phyloP scores from a whole-genome alignment of 1,139 yeast species.

The Geotrichum phurueaensis region DNA sequence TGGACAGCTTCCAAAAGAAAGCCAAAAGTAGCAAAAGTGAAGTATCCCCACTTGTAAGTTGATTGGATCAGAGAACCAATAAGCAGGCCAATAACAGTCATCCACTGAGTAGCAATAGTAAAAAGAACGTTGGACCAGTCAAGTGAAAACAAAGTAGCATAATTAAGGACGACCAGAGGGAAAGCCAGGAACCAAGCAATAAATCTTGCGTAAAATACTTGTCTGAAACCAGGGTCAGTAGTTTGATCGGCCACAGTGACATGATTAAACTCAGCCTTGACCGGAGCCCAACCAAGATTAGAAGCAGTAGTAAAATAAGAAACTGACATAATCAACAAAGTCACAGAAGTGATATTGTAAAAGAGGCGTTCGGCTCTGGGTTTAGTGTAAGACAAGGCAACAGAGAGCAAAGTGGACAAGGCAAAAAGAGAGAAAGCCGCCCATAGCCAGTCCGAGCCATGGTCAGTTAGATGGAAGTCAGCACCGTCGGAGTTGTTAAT shows the following conservation, averaged over 20 bases:
- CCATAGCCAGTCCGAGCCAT: conserved; percentile 71
- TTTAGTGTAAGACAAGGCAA: conserved; percentile 37
- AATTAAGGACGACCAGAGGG: conserved; percentile 48
- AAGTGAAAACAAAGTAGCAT: conserved; percentile 44
- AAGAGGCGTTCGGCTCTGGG: conserved; percentile 41
- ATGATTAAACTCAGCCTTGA: conserved; percentile 52
- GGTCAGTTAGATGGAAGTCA: conserved; percentile 49
- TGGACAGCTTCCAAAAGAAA: conserved; percentile 25
- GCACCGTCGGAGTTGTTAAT: conserved; percentile 42
- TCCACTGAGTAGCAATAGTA: conserved; percentile 44
- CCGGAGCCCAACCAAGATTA: conserved; percentile 56
- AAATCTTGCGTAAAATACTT: conserved; percentile 58
- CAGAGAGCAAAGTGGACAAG: conserved; percentile 41
- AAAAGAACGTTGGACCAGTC: conserved; percentile 37
- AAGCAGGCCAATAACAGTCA: conserved; percentile 49
- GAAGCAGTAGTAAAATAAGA: conserved; percentile 62
- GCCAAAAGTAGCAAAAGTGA: conserved; percentile 38
- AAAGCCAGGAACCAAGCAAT: conserved; percentile 64
- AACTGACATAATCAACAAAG: conserved; percentile 44
- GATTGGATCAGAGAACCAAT: conserved; percentile 51
- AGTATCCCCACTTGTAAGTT: conserved; percentile 65
- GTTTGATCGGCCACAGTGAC: conserved; percentile 36
- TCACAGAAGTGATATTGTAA: conserved; percentile 44
- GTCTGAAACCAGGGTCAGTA: conserved; percentile 45
- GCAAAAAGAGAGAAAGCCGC: conserved; percentile 52